Evolutionary conservation across 164 flowering plant species (phyloP).

Genomic region (Aristolochia contorta): DNA sequence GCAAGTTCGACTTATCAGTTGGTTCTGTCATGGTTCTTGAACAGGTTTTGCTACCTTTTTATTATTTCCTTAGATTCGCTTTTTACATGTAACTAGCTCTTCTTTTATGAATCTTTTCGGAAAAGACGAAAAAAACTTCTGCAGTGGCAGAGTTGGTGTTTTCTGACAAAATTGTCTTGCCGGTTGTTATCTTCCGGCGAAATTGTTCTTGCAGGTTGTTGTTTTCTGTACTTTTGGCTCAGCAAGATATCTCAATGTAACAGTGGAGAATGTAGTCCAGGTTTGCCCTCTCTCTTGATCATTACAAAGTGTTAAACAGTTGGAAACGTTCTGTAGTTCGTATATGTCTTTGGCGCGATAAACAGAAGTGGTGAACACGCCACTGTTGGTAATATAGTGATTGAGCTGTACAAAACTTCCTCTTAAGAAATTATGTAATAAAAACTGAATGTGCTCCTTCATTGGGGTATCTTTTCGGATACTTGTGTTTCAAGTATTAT

Average conservation of each 20-base stretch:
- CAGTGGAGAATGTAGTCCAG: conserved; percentile 48
- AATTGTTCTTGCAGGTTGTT: conserved; percentile 34
- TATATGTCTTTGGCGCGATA: too few species aligned
- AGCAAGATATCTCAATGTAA: conserved; percentile 49
- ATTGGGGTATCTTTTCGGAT: too few species aligned
- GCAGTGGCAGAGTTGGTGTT: not conserved
- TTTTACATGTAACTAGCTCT: not conserved
- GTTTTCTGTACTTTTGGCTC: conserved; percentile 40
- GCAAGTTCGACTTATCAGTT: conserved; percentile 33
- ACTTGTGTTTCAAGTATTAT: too few species aligned
- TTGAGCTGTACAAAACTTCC: too few species aligned
- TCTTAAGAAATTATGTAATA: too few species aligned
- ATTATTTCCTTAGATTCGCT: not conserved
- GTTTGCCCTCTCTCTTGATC: conserved; percentile 18
- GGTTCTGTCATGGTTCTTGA: conserved; percentile 60
- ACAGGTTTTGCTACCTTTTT: conserved; percentile 29
- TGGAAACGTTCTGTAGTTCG: too few species aligned
- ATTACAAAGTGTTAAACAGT: not conserved
- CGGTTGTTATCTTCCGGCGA: conserved; percentile 46
- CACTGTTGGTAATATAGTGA: too few species aligned
- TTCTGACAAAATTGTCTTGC: conserved; percentile 3
- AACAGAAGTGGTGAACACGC: too few species aligned
- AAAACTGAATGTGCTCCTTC: too few species aligned
- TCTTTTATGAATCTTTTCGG: not conserved
- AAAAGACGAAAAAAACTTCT: not conserved